Base-by-base conservation (phyloP, 2,329 filamentous ascomycete genomes). In the Sarocladium oryzae region DNA sequence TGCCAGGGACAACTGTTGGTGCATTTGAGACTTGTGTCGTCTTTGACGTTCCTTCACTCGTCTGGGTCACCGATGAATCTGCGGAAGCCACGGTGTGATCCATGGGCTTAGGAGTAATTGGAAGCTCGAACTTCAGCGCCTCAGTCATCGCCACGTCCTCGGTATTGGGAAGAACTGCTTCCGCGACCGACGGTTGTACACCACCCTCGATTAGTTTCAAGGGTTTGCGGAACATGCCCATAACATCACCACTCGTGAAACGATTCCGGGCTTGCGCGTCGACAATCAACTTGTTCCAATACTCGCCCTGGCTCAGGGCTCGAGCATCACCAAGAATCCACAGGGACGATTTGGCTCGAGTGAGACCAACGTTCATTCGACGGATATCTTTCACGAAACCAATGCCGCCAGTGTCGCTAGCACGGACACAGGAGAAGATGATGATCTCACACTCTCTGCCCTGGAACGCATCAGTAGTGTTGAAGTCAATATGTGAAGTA, bases 321-420 rank as follows among this genome's bases (percentile, higher is more conserved):
- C 86, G 79, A 0, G 93, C 93, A 67, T 97, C 95, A 58, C 93
- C 93, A 23, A 99, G 78, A 53, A 99, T 92, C 88, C 92, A 99
- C 9, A 99, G 78, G 30, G 92, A 96, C 9, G 89, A 96, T 68
- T 96, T 96, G 4, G 93, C 95, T 75, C 93, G 86, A 20, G 93
- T 99, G 54, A 99, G 76, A 72, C 93, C 93, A 62, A 99, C 93
- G 68, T 99, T 99, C 95, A 99, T 97, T 77, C 93, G 92, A 53
- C 93, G 84, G 63, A 99, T 96, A 66, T 99, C 93, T 51, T 89
- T 88, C 79, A 99, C 86, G 81, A 99, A 99, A 77, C 93, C 93
- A 63, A 99, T 96, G 61, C 92, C 90, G n/a, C 88, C 87, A 7
- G 86, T 88, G n/a, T 88, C 82, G 26, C 87, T 92, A 20, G 93